Base-by-base conservation (phyloP, 345 rosid genomes). In the Eucalyptus sp. region DNA sequence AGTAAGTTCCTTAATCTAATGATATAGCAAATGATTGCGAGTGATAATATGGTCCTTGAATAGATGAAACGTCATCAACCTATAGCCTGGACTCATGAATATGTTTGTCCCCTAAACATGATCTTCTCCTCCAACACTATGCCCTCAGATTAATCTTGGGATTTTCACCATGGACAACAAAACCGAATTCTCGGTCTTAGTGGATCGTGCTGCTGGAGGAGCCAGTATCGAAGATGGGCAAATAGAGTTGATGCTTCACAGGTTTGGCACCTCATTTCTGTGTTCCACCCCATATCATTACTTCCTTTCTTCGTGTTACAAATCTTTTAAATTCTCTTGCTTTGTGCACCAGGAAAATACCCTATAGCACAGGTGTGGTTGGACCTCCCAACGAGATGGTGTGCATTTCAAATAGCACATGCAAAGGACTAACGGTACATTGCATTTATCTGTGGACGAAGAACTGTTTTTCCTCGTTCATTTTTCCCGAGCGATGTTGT, bases 181-280 rank as follows among this genome's bases (percentile, higher is more conserved):
- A 91, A 80, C 93, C 33, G 99, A 97, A 89, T 90, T 97, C 87
- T 95, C 98, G 7, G 96, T 96, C 86, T 91, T 96, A 94, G 97
- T 97, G 89, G 99, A 96, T 92, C 94, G 97, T 85, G 97, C 99
- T 24, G 90, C 93, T 7, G 98, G 99, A 51, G 97, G 98, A 91
- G 93, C 95, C 87, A 96, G 98, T 89, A 93, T 96, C 43, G 43
- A 90, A 37, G 98, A 97, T 88, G 99, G 98, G 86, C 93, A 97
- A 92, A 50, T 97, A 90, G 99, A 97, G 88, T 80, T 97, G 87
- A 97, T 97, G 99, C 97, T 97, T 91, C 98, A 96, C 91, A 97
- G 99, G 98, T 95, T 43, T 43, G 83, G 49, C 87, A 66, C 71
- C 87, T 51, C 41, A 37, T 10, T 37, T 10, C 83, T 22, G 22